Evolutionary conservation across 805 yeast species (phyloP), one percentile per base, ranked within the genome.

Genomic region (Schwanniomyces pseudopolymorphus): DNA sequence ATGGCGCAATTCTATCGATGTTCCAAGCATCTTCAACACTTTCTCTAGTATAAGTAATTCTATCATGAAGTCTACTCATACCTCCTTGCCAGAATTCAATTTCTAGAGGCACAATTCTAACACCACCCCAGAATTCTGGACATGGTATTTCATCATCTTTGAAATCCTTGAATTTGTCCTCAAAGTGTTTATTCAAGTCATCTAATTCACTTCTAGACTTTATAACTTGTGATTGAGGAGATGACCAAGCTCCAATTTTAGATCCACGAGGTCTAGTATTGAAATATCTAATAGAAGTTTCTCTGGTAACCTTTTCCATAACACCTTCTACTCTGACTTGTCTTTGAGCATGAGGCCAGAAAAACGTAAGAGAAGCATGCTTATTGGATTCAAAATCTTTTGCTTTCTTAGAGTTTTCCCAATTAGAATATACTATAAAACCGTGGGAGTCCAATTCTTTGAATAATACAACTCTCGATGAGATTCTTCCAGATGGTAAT

Each of bases 71-170:
- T 64, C 99, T 80, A 60, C 88, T 85, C 49, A 79, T 75, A 52
- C 99, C 82, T 14, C 99, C 99, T 70, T 94, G 99, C 97, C 98
- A 94, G 61, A 92, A 94, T 69, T 94, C 99, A 54, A 92, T 79
- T 61, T 89, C 96, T 39, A 88, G 69, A 4, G 99, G 99, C 36
- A 86, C 82, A 14, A 94, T 76, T 59, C 96, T 78, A 42, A 94
- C 63, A 0, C 99, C 99, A 45, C 98, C 99, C 99, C 99, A 94
- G 63, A 73, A 85, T 28, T 87, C 91, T 13, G 99, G 99, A 53
- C 96, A 86, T 24, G 96, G 95, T 38, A 94, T 81, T 33, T 83
- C 82, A 28, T 80, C 80, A 43, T 78, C 85, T 10, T 57, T 56
- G 36, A 68, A 63, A 35, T 76, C 82, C 51, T 81, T 79, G 51